Evolutionary conservation across 1,284 basidiomycete genomes (phyloP), one percentile per base, ranked within the genome.

Genomic region (Ganoderma meredithae): DNA sequence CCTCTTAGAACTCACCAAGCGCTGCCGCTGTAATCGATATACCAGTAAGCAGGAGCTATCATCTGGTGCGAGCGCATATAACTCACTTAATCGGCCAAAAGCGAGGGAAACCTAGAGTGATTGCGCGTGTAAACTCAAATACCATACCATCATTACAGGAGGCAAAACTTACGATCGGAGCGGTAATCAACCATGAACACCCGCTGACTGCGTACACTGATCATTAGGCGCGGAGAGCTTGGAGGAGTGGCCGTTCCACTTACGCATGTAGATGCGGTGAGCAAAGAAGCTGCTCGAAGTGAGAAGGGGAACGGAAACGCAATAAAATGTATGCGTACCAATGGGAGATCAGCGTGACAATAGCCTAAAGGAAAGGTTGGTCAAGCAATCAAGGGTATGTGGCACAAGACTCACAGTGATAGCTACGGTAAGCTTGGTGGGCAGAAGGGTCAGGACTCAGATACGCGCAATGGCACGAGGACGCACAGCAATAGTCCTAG

Each of bases 161-260:
- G 33, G 9, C 36, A 47, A 27, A 27, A 71, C 82, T 69, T 67
- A 84, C 84, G 25, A 85, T 81, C 2, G 83, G 81, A 13, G 73
- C 56, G 3, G 78, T 79, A 59, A 83, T 70, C 39, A 72, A 73
- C 76, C 76, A 81, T 60, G 81, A 84, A 40, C 74, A 72, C 56
- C 76, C 77, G 77, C 82, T 83, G 61, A 84, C 83, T 83, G 47
- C 36, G 52, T 58, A 53, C 17, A 17, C 56, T 39, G 33, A 33
- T 33, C 25, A 27, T 52, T 41, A 44, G 56, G 33, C 9, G 41
- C 60, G 31, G n/a, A 39, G 7, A 41, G 19, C 41, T 49, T n/a
- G 5, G 19, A 12, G 9, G 58, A 10, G 41, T 9, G 41, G 9
- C 8, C 19, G 27, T 40, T 44, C 17, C 33, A 69, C 73, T 58